These are phyloP conservation scores for Coemansia guatemalensis DNA, from an alignment of 192 early-diverging fungal genomes.

Conservation along the genomic window DNA sequence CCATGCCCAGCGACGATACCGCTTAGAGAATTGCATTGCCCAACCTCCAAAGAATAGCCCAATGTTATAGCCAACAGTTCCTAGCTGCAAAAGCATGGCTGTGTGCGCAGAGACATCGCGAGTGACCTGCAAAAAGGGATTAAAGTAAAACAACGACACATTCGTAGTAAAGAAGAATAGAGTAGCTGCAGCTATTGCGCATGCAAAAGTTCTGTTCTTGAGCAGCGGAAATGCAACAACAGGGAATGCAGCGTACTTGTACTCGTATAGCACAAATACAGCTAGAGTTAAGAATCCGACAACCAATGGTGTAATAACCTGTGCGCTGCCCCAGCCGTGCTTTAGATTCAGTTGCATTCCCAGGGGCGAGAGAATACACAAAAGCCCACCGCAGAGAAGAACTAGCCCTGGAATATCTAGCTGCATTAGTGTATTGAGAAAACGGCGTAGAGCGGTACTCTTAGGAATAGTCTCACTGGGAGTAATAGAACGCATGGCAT, in stretches of 20 bases:
- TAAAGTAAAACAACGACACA: constrained; percentile 48
- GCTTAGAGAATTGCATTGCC: constrained; percentile 45
- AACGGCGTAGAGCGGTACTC: not conserved
- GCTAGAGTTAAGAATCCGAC: constrained; percentile 25
- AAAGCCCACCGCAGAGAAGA: constrained; percentile 39
- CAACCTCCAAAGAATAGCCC: constrained; percentile 49
- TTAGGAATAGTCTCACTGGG: not conserved
- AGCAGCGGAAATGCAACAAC: constrained; percentile 51
- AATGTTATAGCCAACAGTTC: constrained; percentile 36
- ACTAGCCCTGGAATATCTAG: constrained; percentile 36
- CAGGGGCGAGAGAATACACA: constrained; percentile 37
- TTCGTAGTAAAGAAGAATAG: constrained; percentile 49
- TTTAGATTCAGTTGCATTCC: constrained; percentile 48
- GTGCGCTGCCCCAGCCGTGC: constrained; percentile 57
- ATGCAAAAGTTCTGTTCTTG: constrained; percentile 43
- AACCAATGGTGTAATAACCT: constrained; percentile 52
- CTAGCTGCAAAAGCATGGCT: constrained; percentile 48
- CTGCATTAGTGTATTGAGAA: constrained; percentile 13
- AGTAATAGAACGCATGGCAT: constrained; percentile 9
- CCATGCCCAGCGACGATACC: constrained; percentile 49
- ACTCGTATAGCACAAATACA: constrained; percentile 57
- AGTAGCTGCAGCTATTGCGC: constrained; percentile 31
- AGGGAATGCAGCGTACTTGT: constrained; percentile 62
- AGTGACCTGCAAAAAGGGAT: constrained; percentile 44
- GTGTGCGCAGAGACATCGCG: constrained; percentile 36